Percentiles rank a stretch among this genome's conserved stretches.
Conservation (phyloP, 2,329 filamentous ascomycete genomes). For the Curvularia verruculosa region DNA sequence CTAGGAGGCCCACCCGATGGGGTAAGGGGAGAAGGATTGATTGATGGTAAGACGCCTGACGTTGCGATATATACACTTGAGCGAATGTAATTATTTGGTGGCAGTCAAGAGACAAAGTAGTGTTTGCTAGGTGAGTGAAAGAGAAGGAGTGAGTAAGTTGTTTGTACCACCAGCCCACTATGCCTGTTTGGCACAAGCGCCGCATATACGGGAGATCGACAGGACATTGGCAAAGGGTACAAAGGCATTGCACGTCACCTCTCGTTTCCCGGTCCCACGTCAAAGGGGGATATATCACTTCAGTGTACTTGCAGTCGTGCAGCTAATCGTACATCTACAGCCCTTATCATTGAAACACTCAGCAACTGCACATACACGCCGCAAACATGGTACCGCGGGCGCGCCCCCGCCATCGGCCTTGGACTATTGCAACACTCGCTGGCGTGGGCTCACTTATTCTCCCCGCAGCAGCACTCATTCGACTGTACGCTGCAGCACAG, state of each 20-base stretch:
- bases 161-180: not conserved
- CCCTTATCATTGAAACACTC: not conserved
- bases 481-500: slow-evolving; percentile 30
- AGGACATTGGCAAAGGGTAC: not conserved
- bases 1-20: too few species aligned
- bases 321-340: not conserved
- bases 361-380: not conserved
- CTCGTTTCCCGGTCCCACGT: too few species aligned
- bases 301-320: not conserved
- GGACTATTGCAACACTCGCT: slow-evolving; percentile 32
- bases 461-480: slow-evolving; percentile 60
- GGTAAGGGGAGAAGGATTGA: too few species aligned
- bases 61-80: too few species aligned
- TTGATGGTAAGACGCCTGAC: too few species aligned
- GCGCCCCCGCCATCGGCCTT: slow-evolving; percentile 30
- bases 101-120: too few species aligned
- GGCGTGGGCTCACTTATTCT: slow-evolving; percentile 55
- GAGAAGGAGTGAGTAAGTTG: too few species aligned
- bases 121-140: too few species aligned
- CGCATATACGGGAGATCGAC: not conserved
- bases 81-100: too few species aligned
- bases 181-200: not conserved
- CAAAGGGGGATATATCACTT: not conserved
- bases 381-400: slow-evolving; percentile 19
- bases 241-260: not conserved